Conservation (phyloP, 441 rosid species). For the Iberis amara region DNA sequence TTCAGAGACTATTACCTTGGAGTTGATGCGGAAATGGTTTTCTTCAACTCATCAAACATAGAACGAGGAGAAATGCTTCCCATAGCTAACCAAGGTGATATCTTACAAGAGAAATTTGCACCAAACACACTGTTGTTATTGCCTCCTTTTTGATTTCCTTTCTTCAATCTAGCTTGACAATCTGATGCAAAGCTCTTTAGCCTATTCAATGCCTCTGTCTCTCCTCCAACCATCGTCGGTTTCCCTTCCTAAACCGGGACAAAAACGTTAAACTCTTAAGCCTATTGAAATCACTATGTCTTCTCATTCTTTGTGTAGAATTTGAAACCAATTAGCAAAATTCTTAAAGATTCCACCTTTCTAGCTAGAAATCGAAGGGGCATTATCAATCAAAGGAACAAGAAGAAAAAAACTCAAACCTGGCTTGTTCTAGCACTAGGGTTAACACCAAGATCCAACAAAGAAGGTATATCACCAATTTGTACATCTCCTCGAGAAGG, state of each 20-base stretch:
- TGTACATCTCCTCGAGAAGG: constrained; percentile 87
- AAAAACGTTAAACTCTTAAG: constrained; percentile 11
- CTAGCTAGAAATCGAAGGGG: constrained; percentile 1
- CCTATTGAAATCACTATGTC: background rate
- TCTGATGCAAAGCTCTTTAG: constrained; percentile 67
- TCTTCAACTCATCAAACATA: constrained; percentile 85
- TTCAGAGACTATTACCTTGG: constrained; percentile 22
- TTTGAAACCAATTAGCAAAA: background rate
- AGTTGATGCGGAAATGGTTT: constrained; percentile 53
- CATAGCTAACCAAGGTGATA: constrained; percentile 87
- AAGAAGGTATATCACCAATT: constrained; percentile 83
- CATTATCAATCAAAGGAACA: background rate
- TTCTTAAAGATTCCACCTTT: constrained; percentile 11
- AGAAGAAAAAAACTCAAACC: constrained; percentile 37
- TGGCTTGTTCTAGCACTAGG: constrained; percentile 43
- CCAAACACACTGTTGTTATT: constrained; percentile 67
- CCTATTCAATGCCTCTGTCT: constrained; percentile 73
- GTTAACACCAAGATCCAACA: constrained; percentile 71
- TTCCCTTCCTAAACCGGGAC: constrained; percentile 50
- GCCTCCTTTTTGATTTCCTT: constrained; percentile 38
- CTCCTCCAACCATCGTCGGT: constrained; percentile 81
- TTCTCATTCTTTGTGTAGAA: background rate
- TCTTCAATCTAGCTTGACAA: constrained; percentile 67
- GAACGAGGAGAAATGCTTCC: constrained; percentile 94
- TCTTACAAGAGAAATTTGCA: constrained; percentile 91